Evolutionary conservation across 768 basidiomycete genomes (phyloP), one percentile per base, ranked within the genome.

Genomic region (Ramaria sp.): DNA sequence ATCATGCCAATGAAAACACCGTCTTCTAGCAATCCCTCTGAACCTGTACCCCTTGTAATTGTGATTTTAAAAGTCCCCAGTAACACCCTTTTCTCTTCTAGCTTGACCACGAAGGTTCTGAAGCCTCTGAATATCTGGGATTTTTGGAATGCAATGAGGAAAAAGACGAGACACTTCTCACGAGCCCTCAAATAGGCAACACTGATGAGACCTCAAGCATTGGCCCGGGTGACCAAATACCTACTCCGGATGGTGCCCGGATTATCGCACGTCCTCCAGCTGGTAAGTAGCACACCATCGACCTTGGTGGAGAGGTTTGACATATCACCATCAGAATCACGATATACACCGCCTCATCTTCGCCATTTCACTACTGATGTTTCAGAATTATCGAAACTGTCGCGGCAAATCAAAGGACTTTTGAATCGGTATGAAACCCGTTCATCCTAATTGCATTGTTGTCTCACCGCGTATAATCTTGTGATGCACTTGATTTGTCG

Each of bases 261-360:
- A 16, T n/a, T 47, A 24, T 47, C 22, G 25, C 28, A 7, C 45
- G 27, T 10, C 24, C 42, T 43, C 42, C 10, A 16, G 10, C 22
- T 24, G 45, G 39, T 41, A 41, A 16, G 16, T 41, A 41, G 8
- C 32, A 34, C 32, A 3, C 32, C 32, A 34, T 13, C 8, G 13
- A 9, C 32, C 7, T 34, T 34, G 9, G 13, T 34, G 32, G 13
- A 13, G 9, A 34, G 32, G 32, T 34, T 13, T 34, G 32, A 34
- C 32, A 41, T 41, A 9, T 41, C 22, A 18, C 25, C 45, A 50
- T 34, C 56, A 74, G 76, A 65, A 22, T 63, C 71, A 5, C 73
- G 76, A 24, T 96, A 95, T 63, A 66, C 93, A n/a, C 91, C 92
- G 0, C 91, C 93, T 1, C 82, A 88, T 61, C 68, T 91, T 2